phyloP scores from a whole-genome alignment of 345 rosid genomes.

The Gossypium anomalum region DNA sequence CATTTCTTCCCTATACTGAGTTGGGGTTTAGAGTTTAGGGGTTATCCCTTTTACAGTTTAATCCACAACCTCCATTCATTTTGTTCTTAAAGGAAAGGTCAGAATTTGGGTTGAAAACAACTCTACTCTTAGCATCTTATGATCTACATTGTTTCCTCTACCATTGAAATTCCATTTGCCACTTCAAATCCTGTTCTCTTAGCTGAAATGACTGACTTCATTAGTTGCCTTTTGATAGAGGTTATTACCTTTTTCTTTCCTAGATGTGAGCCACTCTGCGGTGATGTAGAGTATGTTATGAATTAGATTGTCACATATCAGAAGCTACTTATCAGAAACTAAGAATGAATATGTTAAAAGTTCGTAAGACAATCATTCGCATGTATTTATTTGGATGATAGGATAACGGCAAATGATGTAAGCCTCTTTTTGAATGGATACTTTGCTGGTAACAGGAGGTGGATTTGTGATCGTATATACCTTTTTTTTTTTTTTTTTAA shows the following conservation, averaged over 20 bases:
- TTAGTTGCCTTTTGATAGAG: constrained; percentile 31
- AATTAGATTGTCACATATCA: background rate
- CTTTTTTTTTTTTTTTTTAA: background rate
- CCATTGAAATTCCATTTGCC: constrained; percentile 41
- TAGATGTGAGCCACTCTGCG: constrained; percentile 8
- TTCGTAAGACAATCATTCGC: background rate
- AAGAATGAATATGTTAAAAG: background rate
- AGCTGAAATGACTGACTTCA: constrained; percentile 34
- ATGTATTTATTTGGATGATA: background rate
- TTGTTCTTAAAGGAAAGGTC: constrained; percentile 30
- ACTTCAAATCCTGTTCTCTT: constrained; percentile 43
- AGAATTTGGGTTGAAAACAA: constrained; percentile 19
- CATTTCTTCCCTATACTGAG: background rate
- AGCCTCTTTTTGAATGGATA: background rate
- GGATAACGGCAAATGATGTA: background rate
- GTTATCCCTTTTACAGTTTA: background rate
- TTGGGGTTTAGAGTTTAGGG: background rate
- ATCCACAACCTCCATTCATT: background rate
- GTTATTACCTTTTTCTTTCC: constrained; percentile 25
- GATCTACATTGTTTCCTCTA: constrained; percentile 34
- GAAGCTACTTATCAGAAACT: background rate
- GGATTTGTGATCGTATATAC: background rate
- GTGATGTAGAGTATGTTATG: background rate
- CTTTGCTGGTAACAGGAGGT: background rate
- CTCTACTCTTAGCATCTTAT: constrained; percentile 31